phyloP scores from a whole-genome alignment of 371 early-diverging fungal species.

The Apophysomyces elegans region DNA sequence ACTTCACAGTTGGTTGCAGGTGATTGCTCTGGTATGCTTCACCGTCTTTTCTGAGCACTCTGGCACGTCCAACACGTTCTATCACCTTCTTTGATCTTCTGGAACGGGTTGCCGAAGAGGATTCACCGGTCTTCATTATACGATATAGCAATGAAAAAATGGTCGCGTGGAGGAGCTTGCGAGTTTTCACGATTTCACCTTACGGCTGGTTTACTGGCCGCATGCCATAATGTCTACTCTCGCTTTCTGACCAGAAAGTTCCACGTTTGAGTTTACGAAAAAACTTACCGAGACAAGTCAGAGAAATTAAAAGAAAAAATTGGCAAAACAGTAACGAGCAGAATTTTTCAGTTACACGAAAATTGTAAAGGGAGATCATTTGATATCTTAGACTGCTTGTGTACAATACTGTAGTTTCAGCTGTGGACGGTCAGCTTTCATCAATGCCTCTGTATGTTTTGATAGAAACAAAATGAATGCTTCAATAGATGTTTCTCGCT shows the following conservation, averaged over 20 bases:
- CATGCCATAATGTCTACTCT: neutral
- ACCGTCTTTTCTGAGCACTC: neutral
- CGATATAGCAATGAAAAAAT: neutral
- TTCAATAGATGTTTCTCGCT: too few species aligned
- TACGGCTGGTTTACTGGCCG: neutral
- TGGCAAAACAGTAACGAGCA: neutral
- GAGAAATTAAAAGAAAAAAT: neutral
- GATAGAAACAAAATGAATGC: too few species aligned
- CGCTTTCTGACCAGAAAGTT: neutral
- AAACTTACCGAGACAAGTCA: neutral
- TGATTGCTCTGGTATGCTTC: neutral
- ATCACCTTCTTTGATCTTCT: too few species aligned
- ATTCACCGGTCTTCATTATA: too few species aligned
- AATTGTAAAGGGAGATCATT: neutral
- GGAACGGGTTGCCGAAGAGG: too few species aligned
- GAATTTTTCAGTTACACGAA: neutral
- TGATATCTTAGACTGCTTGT: too few species aligned
- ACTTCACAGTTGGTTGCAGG: neutral
- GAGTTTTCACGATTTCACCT: neutral
- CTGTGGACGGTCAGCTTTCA: too few species aligned
- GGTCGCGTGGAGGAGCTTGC: neutral
- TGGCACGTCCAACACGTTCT: too few species aligned
- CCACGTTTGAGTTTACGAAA: neutral
- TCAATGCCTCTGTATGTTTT: too few species aligned
- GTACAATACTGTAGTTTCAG: too few species aligned